Evolutionary conservation across 2,329 filamentous ascomycete species (phyloP).

Genomic region (Ceratocystis cacaofunesta): DNA sequence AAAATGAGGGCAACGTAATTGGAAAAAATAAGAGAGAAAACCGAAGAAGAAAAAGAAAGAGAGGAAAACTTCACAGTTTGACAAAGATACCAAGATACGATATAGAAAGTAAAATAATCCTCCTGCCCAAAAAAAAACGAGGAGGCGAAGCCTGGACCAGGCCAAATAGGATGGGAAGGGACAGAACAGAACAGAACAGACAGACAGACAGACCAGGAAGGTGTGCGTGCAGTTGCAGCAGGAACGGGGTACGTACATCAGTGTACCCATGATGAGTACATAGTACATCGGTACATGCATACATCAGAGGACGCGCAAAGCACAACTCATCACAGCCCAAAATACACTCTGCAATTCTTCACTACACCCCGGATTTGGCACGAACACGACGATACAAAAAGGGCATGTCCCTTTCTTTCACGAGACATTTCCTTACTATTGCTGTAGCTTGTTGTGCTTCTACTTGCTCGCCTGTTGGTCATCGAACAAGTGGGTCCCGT

Average conservation of each 20-base stretch:
- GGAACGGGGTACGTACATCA: background rate
- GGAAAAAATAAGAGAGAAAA: background rate
- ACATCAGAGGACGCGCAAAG: background rate
- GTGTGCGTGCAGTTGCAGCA: background rate
- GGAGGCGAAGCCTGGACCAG: slow-evolving; percentile 1
- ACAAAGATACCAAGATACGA: background rate
- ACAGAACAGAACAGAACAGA: background rate
- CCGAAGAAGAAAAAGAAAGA: background rate
- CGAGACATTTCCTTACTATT: background rate
- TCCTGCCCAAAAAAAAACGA: background rate
- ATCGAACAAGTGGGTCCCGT: background rate
- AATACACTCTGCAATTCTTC: no score
- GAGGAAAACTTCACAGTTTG: background rate
- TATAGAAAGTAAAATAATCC: background rate
- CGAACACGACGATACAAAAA: background rate
- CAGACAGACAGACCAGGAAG: background rate
- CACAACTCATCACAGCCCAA: background rate
- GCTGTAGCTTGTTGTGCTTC: no score
- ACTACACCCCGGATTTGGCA: background rate
- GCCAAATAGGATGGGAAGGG: background rate
- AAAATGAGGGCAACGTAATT: background rate
- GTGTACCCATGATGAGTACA: no score
- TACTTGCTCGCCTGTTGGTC: background rate
- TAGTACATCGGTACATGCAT: background rate
- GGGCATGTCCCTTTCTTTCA: background rate